Evolutionary conservation across 1,284 basidiomycete genomes (phyloP).

Genomic region (Puccinia triticina): DNA sequence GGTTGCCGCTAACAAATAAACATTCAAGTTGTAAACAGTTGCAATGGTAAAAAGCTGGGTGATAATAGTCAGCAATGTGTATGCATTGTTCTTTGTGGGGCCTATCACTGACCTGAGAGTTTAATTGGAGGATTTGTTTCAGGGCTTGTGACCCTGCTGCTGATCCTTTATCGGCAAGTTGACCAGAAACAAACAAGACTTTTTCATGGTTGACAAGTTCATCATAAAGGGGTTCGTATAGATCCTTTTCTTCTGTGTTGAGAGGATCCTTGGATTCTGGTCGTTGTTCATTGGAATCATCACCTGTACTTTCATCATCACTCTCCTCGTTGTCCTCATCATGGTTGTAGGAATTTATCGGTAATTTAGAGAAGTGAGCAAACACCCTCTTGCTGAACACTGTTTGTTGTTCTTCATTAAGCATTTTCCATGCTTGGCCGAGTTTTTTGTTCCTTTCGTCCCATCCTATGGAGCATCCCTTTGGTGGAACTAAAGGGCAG

Average conservation of each 20-base stretch:
- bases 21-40: background rate
- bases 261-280: background rate
- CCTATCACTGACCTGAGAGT: background rate
- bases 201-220: slow-evolving; percentile 9
- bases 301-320: too few species aligned
- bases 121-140: background rate
- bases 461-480: background rate
- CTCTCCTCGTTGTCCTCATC: background rate
- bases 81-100: background rate
- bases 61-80: background rate
- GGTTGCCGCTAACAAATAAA: background rate
- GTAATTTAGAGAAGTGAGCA: background rate
- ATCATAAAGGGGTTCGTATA: slow-evolving; percentile 8
- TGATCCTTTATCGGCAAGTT: background rate
- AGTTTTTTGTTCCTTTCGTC: background rate
- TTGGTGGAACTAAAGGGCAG: background rate
- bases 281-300: background rate
- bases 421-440: background rate
- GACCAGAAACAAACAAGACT: background rate
- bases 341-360: background rate
- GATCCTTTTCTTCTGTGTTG: background rate
- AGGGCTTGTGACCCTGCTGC: background rate
- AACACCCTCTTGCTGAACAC: background rate
- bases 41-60: background rate
- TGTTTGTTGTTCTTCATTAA: background rate